These are phyloP conservation scores for Diaporthe longicolla DNA, from an alignment of 2,329 filamentous ascomycete genomes.

Conservation along the genomic window DNA sequence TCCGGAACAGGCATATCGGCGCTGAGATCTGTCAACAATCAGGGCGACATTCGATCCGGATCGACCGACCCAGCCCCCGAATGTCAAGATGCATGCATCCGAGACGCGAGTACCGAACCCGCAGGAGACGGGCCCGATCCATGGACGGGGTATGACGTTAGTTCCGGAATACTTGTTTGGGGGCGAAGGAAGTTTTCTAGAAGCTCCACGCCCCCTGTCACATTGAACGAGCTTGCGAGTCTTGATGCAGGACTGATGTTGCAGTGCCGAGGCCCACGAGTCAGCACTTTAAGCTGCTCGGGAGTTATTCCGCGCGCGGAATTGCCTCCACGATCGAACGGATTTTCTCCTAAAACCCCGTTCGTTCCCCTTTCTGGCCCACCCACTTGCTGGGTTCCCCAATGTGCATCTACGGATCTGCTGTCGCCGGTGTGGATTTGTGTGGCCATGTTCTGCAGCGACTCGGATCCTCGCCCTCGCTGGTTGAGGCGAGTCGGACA, in stretches of 20 bases:
- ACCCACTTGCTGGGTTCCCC: neutral
- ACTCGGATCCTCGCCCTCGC: constrained; percentile 18
- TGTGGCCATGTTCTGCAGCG: neutral
- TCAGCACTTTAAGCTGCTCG: neutral
- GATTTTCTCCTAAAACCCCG: neutral
- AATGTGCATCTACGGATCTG: neutral
- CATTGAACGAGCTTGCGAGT: neutral
- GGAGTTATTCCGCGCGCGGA: constrained; percentile 7
- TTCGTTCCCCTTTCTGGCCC: neutral
- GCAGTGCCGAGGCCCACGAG: constrained; percentile 27
- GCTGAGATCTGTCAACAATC: neutral
- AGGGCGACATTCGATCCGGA: neutral
- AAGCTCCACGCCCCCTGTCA: constrained; percentile 9
- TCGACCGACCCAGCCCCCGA: neutral
- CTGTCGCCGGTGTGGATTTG: neutral
- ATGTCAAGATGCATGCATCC: constrained; percentile 9
- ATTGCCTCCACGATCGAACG: neutral
- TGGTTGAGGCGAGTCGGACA: constrained; percentile 15
- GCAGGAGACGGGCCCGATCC: neutral
- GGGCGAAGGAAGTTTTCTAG: constrained; percentile 26
- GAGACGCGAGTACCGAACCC: constrained; percentile 24
- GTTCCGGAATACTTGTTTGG: neutral
- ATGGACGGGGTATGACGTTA: constrained; percentile 1
- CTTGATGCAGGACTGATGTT: constrained; percentile 10
- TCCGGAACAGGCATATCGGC: neutral